Evolutionary conservation across 164 flowering plant genomes (phyloP), one percentile per base, ranked within the genome.

Genomic region (Annona squamosa): DNA sequence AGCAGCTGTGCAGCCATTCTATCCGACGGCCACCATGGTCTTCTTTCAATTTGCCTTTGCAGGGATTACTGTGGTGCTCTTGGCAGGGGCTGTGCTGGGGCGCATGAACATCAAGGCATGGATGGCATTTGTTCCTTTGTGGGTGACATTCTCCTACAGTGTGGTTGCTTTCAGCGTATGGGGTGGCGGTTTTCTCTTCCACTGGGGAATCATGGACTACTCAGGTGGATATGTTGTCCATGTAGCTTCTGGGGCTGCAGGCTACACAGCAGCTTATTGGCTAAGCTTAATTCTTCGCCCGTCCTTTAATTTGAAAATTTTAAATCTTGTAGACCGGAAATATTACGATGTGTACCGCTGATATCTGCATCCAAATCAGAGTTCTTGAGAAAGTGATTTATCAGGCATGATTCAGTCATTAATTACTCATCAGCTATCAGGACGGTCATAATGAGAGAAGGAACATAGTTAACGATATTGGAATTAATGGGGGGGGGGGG

Each of bases 61-160:
- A 3, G 83, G 79, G 13, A 61, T 81, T n/a, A 81, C 83, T 5
- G 67, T 78, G 9, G 74, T 76, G 18, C 75, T 81, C 2, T 69
- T 81, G 37, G 83, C 83, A 12, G 83, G 83, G 63, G 45, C 81
- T 0, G 48, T 81, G 43, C 73, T 81, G 59, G 83, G 73, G 13
- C 75, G 83, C 56, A 81, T 81, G 83, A 81, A 71, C 63, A 76
- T 81, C 70, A 78, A 63, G 70, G 83, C 83, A 3, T 81, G 83
- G 83, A 81, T 81, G 83, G 77, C 47, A 13, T 81, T 81, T 42
- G 81, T 81, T 1, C 83, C 83, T 1, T 65, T 78, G 3, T 81
- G 83, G 83, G 65, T 81, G 42, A 81, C 71, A 10, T 76, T 81
- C 48, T 76, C 81, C 1, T 81, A 81, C 73, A 81, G 72, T 6